phyloP scores from a whole-genome alignment of 1,284 basidiomycete genomes.

The Ceratobasidium sp. region DNA sequence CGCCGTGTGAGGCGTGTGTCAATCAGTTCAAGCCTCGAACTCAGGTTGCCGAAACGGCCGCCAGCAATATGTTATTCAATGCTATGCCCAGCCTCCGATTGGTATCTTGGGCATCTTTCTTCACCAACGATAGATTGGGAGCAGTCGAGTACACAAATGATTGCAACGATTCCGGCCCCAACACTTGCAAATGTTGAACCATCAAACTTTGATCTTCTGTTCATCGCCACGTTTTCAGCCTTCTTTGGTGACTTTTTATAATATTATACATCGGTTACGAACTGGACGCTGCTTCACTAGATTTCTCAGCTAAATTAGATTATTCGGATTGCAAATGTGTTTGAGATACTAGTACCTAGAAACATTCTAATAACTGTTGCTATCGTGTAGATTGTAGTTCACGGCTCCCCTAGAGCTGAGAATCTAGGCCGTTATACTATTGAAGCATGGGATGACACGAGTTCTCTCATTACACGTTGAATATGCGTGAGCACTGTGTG shows the following conservation, averaged over 20 bases:
- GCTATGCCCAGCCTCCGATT: background rate
- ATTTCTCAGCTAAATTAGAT: no score
- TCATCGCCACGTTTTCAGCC: background rate
- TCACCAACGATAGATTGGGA: slow-evolving; percentile 1
- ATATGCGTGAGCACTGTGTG: no score
- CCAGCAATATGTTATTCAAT: background rate
- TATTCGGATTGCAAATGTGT: no score
- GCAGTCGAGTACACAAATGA: background rate
- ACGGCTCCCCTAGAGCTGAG: no score
- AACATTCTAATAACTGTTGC: no score
- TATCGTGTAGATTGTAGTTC: no score
- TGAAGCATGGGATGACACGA: no score
- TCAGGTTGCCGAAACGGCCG: background rate
- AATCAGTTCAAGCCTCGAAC: background rate
- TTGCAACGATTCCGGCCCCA: background rate
- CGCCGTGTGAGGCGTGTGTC: background rate
- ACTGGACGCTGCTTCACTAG: background rate
- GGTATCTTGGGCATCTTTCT: slow-evolving; percentile 24
- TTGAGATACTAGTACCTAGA: no score
- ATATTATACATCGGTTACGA: background rate
- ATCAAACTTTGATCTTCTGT: background rate
- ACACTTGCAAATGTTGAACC: background rate
- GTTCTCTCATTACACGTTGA: no score
- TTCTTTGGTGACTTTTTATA: background rate
- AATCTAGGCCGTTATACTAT: no score